Base-by-base conservation (phyloP, 305 asterid species). In the Fraxinus baroniana region DNA sequence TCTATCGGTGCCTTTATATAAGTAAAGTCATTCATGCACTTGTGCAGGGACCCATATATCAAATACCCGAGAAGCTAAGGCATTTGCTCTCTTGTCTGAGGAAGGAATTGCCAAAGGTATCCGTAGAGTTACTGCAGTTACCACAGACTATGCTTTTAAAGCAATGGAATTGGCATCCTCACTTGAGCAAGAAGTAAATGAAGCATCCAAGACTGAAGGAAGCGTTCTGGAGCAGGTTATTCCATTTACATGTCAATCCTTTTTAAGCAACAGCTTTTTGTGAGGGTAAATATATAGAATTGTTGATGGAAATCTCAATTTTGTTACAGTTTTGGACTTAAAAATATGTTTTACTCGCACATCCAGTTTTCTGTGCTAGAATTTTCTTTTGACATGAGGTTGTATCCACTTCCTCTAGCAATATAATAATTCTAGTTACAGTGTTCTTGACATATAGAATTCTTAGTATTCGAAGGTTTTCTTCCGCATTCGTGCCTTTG, bases 41-140 rank as follows among this genome's bases (percentile, higher is more conserved):
- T 78, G 71, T 86, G 77, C 88, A 97, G 99, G 99, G 46, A 97
- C 98, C 44, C 99, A 97, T 79, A 92, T 94, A 85, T 91, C 97
- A 80, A 97, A 97, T 83, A 94, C 99, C 39, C 85, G 94, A 86
- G 97, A 97, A 46, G 99, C 98, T 9, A 92, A 92, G 87, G 93
- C 91, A 80, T 97, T 97, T 81, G 98, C 98, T 26, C 97, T 97
- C 64, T 87, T 97, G 85, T 91, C 97, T 17, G 99, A 97, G 90
- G 99, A 97, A 89, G 98, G 97, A 71, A 92, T 94, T 86, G 99
- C 98, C 79, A 97, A 97, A 87, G 98, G 98, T 76, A 89, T 93
- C 83, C 96, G 98, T 71, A 92, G 99, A 87, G 86, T 97, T 84
- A 97, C 99, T 68, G 99, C 97, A 49, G 99, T 94, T 86, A 94